phyloP scores from a whole-genome alignment of 306 rosid genomes.

The Cercis canadensis region DNA sequence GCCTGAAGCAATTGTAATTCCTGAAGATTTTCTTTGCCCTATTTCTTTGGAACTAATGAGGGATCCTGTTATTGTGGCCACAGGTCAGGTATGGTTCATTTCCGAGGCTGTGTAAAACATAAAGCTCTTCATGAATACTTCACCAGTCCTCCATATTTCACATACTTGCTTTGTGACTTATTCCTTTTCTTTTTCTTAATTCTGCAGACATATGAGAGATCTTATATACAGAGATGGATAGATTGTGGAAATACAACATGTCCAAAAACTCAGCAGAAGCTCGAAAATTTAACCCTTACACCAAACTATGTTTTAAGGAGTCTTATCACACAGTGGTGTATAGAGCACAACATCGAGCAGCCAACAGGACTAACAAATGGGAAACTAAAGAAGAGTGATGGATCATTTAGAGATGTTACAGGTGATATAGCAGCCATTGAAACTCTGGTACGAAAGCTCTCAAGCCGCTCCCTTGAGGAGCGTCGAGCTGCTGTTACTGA shows the following conservation, averaged over 20 bases:
- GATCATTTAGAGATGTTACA: constrained; percentile 83
- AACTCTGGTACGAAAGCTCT: constrained; percentile 71
- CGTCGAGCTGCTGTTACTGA: constrained; percentile 77
- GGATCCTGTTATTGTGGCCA: constrained; percentile 98
- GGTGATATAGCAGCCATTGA: constrained; percentile 84
- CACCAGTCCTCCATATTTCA: background rate
- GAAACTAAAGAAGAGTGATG: constrained; percentile 83
- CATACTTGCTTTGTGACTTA: constrained; percentile 3
- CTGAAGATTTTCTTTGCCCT: constrained; percentile 95
- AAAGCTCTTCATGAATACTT: background rate
- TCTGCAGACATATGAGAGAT: constrained; percentile 91
- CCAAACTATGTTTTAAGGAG: constrained; percentile 93
- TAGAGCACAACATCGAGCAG: constrained; percentile 76
- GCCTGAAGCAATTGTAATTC: constrained; percentile 64
- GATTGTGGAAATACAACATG: constrained; percentile 89
- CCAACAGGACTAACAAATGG: constrained; percentile 87
- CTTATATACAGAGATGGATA: constrained; percentile 95
- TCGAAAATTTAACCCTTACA: constrained; percentile 78
- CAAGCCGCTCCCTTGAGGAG: constrained; percentile 73
- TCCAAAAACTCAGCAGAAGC: constrained; percentile 98
- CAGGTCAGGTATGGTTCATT: constrained; percentile 81
- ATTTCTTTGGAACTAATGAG: constrained; percentile 95
- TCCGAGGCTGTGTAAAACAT: constrained; percentile 1
- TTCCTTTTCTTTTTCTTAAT: constrained; percentile 1
- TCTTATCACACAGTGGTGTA: constrained; percentile 89